Conservation (phyloP, 129 eudicot species). For the Chrysanthemum makinoi region DNA sequence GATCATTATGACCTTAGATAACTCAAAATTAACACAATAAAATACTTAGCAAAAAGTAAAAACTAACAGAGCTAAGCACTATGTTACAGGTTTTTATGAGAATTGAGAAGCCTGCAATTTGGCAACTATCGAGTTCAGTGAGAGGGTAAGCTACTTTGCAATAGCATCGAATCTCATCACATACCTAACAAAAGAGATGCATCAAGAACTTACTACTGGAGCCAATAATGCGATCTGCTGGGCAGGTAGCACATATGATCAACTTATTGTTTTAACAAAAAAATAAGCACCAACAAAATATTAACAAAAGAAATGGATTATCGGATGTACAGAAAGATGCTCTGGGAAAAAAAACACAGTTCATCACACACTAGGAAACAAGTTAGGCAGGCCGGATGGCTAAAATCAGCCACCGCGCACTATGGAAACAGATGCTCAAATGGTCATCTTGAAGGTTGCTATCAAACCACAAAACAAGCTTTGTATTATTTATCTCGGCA, state of each 20-base stretch:
- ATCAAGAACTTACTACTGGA: slow-evolving; percentile 57
- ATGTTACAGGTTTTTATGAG: too few species aligned
- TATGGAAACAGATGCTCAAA: slow-evolving; percentile 19
- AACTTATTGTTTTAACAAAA: slow-evolving; percentile 7
- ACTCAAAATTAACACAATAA: too few species aligned
- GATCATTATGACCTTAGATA: too few species aligned
- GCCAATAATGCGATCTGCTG: slow-evolving; percentile 38
- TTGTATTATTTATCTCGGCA: slow-evolving; percentile 19
- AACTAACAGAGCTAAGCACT: too few species aligned
- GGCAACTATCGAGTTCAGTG: slow-evolving; percentile 43
- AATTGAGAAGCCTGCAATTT: too few species aligned
- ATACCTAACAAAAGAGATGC: slow-evolving; percentile 57
- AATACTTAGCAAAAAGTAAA: too few species aligned
- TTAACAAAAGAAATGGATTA: slow-evolving; percentile 11
- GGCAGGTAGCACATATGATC: slow-evolving; percentile 22
- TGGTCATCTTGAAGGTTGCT: slow-evolving; percentile 13
- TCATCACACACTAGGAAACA: slow-evolving; percentile 8
- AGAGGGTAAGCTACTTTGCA: slow-evolving; percentile 56
- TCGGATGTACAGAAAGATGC: slow-evolving; percentile 16
- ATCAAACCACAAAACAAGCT: neutral
- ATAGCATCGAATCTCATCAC: slow-evolving; percentile 44
- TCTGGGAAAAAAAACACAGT: neutral
- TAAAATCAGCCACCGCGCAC: slow-evolving; percentile 9
- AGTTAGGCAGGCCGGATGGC: neutral
- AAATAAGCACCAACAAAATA: slow-evolving; percentile 2